Conservation (phyloP, 148 eudicot species). For the Cornus controversa region DNA sequence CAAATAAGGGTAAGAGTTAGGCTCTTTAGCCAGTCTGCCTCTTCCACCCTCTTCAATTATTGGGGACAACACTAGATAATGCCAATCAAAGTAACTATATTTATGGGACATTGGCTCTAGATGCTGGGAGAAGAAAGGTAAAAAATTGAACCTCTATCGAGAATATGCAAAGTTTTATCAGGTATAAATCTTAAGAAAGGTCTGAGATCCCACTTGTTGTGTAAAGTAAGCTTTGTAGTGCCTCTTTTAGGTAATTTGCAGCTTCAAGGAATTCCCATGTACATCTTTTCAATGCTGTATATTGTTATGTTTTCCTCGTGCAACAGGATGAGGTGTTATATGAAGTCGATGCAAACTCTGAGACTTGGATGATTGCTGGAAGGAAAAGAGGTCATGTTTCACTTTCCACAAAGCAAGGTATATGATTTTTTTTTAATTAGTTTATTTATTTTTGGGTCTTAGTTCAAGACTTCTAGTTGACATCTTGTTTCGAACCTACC, state of each 20-base stretch:
- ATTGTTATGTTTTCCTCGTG: slow-evolving; percentile 9
- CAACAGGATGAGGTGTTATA: slow-evolving; percentile 74
- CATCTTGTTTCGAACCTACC: neutral
- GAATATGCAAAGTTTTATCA: neutral
- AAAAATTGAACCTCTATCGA: slow-evolving; percentile 2
- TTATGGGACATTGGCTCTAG: neutral
- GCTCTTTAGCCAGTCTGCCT: too few relatives aligned
- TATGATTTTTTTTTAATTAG: neutral
- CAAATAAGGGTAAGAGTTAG: too few relatives aligned
- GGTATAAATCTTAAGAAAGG: neutral
- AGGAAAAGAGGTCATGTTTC: slow-evolving; percentile 85
- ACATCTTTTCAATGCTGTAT: neutral
- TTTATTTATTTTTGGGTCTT: neutral
- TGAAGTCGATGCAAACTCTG: slow-evolving; percentile 85
- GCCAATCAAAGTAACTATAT: neutral
- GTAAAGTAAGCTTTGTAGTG: neutral
- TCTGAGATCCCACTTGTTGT: neutral
- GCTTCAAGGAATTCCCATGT: neutral
- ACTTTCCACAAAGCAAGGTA: slow-evolving; percentile 83
- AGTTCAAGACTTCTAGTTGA: neutral
- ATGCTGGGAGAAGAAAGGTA: neutral
- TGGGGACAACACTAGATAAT: too few relatives aligned
- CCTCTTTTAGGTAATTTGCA: neutral
- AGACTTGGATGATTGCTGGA: slow-evolving; percentile 99
- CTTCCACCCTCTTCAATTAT: too few relatives aligned